Evolutionary conservation across 768 basidiomycete genomes (phyloP).

Genomic region (Termitomyces sp.): DNA sequence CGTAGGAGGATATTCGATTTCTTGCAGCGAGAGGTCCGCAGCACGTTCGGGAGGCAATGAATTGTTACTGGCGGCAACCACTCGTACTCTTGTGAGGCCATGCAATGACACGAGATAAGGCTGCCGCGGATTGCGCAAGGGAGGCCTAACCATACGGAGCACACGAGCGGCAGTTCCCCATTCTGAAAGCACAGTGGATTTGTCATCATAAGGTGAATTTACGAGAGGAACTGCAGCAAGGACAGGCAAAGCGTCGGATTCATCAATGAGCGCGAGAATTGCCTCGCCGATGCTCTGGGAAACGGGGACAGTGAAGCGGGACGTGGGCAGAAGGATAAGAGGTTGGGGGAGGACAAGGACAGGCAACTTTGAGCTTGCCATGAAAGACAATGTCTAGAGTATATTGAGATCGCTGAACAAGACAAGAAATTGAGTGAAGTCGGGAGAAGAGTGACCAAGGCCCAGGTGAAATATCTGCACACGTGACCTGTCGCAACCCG

Average conservation of each 20-base stretch:
- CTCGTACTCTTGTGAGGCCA: constrained; percentile 61
- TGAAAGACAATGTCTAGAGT: constrained; percentile 12
- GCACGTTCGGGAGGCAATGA: constrained; percentile 21
- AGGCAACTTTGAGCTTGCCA: constrained; percentile 50
- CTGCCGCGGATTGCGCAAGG: constrained; percentile 45
- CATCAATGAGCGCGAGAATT: constrained; percentile 60
- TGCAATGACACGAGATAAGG: constrained; percentile 68
- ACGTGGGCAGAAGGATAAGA: constrained; percentile 67
- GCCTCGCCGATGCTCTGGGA: constrained; percentile 55
- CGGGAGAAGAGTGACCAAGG: background rate
- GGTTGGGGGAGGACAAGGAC: constrained; percentile 69
- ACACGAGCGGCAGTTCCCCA: constrained; percentile 72
- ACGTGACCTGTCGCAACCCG: constrained; percentile 10
- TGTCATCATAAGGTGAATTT: constrained; percentile 16
- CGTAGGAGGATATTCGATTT: constrained; percentile 43
- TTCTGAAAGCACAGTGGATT: constrained; percentile 30
- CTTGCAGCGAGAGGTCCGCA: constrained; percentile 28
- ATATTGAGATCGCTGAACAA: background rate
- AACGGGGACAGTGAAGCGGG: constrained; percentile 64
- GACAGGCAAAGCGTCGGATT: constrained; percentile 63
- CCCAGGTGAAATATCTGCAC: constrained; percentile 4
- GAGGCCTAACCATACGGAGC: constrained; percentile 60
- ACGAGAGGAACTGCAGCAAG: constrained; percentile 61
- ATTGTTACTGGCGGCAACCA: constrained; percentile 33
- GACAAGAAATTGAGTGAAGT: background rate